A percentile compares a stretch with the other conserved stretches of the same genome.
Evolutionary conservation across 164 flowering plant species (phyloP).

Genomic region (Umbilicus rupestris): DNA sequence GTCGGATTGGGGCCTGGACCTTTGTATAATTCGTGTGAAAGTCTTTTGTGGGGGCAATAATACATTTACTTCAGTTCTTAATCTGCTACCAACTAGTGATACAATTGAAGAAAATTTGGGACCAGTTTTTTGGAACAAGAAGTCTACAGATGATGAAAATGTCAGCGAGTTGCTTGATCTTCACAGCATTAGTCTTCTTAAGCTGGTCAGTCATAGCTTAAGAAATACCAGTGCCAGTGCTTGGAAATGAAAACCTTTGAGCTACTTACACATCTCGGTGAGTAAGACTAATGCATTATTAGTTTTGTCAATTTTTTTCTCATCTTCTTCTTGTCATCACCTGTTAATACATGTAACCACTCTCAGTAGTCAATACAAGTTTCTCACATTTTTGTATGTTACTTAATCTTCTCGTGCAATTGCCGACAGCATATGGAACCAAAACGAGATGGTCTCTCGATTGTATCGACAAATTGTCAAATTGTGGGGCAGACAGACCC

Average conservation of each 20-base stretch:
- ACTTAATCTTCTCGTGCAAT: not conserved
- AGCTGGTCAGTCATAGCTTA: not conserved
- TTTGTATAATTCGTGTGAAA: not conserved
- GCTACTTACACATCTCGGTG: not conserved
- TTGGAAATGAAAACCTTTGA: not conserved
- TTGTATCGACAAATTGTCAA: not conserved
- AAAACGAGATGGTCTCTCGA: not conserved
- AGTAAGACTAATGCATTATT: no score
- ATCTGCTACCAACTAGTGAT: slow-evolving; percentile 17
- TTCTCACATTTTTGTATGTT: not conserved
- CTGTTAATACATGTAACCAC: not conserved
- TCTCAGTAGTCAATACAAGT: not conserved
- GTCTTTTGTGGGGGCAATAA: not conserved
- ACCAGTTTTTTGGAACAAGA: slow-evolving; percentile 12
- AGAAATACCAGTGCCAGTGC: not conserved
- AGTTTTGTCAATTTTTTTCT: no score
- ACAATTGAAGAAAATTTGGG: slow-evolving; percentile 26
- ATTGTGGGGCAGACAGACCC: not conserved
- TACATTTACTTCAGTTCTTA: not conserved
- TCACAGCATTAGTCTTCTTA: not conserved
- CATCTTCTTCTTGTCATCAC: not conserved
- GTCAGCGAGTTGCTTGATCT: not conserved
- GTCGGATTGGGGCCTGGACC: not conserved
- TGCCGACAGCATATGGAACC: not conserved
- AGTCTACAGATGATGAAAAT: slow-evolving; percentile 11